A percentile compares a stretch with the other conserved stretches of the same genome.
Conservation (phyloP, 2,329 filamentous ascomycete genomes). For the Colletotrichum sp. region DNA sequence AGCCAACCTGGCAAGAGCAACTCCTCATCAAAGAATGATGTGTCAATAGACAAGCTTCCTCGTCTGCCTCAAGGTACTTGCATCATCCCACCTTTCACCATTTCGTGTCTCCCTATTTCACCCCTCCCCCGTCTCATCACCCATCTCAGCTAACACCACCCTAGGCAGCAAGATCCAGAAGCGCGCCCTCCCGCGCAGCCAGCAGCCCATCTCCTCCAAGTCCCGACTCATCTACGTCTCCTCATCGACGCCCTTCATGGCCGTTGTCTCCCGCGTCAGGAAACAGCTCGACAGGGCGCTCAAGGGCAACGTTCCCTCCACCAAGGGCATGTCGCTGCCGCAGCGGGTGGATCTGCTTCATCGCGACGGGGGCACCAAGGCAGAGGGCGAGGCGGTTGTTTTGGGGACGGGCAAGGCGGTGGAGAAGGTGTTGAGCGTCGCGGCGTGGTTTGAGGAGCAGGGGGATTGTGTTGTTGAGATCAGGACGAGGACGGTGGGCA, state of each 20-base stretch:
- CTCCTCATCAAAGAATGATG: not conserved
- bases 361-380: conserved; percentile 30
- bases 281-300: conserved; percentile 64
- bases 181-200: conserved; percentile 48
- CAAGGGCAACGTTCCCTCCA: conserved; percentile 48
- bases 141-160: conserved; percentile 15
- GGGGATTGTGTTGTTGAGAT: conserved; percentile 63
- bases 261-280: conserved; percentile 68
- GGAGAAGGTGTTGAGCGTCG: conserved; percentile 65
- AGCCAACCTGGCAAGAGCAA: not conserved
- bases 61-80: conserved; percentile 26
- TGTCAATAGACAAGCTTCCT: conserved; percentile 2
- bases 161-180: conserved; percentile 55
- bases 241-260: conserved; percentile 69
- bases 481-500: conserved; percentile 66
- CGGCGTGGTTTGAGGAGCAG: conserved; percentile 68
- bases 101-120: no score
- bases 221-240: conserved; percentile 67
- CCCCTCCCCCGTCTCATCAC: not conserved
- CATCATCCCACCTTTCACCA: not conserved
- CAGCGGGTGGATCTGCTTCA: conserved; percentile 50
- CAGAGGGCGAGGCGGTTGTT: conserved; percentile 54
- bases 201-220: conserved; percentile 47
- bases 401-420: conserved; percentile 73
- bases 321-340: conserved; percentile 49